Evolutionary conservation across 2,329 filamentous ascomycete genomes (phyloP).

Genomic region (Curvularia sp.): DNA sequence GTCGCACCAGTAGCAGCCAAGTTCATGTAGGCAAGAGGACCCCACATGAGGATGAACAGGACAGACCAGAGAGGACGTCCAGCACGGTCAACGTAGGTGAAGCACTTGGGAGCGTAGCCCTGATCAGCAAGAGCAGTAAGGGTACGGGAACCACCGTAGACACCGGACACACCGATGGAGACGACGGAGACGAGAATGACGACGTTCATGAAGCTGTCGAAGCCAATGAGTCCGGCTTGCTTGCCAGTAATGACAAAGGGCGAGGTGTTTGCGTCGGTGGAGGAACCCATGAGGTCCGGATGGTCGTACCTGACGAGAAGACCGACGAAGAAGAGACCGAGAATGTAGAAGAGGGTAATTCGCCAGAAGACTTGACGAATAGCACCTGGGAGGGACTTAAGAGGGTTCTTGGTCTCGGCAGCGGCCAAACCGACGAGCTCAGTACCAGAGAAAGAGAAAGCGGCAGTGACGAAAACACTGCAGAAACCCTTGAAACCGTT

Average conservation of each 20-base stretch:
- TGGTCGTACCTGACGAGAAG: conserved; percentile 51
- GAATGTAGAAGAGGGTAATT: conserved; percentile 55
- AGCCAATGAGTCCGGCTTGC: conserved; percentile 65
- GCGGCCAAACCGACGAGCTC: conserved; percentile 68
- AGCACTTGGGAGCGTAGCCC: conserved; percentile 75
- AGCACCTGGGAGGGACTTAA: conserved; percentile 56
- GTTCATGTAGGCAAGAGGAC: conserved; percentile 76
- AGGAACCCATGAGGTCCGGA: conserved; percentile 44
- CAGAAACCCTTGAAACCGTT: conserved; percentile 71
- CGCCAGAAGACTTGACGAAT: conserved; percentile 58
- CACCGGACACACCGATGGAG: conserved; percentile 65
- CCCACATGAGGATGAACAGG: conserved; percentile 68
- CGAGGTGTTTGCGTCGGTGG: conserved; percentile 55
- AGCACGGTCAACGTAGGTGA: conserved; percentile 82
- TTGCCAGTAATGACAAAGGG: conserved; percentile 72
- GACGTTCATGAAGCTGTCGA: conserved; percentile 72
- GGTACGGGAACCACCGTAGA: conserved; percentile 65
- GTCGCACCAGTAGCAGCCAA: conserved; percentile 54
- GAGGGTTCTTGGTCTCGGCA: conserved; percentile 64
- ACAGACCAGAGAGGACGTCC: conserved; percentile 83
- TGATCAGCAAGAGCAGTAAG: conserved; percentile 60
- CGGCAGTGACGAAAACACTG: conserved; percentile 68
- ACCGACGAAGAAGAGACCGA: conserved; percentile 54
- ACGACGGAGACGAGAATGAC: conserved; percentile 69
- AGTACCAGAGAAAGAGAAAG: conserved; percentile 68